Conservation (phyloP, 2,329 filamentous ascomycete genomes). For the Neocatenulostroma microsporum region DNA sequence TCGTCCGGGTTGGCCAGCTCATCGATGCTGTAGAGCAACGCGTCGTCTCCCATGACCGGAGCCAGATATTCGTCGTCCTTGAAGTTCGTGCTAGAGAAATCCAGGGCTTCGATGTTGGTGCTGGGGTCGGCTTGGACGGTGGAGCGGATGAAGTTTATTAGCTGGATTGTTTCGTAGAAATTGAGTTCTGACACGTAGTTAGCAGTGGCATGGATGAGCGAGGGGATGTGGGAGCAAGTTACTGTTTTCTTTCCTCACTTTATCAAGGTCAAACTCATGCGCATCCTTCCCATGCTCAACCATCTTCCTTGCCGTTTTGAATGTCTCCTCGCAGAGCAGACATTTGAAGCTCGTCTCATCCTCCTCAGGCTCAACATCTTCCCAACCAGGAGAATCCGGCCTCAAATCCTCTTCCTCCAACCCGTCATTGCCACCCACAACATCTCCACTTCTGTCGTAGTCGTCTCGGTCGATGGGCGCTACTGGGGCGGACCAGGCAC, state of each 20-base stretch:
- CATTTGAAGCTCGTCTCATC: conserved; percentile 33
- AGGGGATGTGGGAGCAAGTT: conserved; percentile 10
- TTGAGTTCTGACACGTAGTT: conserved; percentile 30
- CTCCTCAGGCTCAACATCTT: conserved; percentile 37
- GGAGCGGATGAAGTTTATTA: conserved; percentile 44
- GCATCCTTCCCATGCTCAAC: conserved; percentile 31
- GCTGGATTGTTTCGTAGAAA: conserved; percentile 38
- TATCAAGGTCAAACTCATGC: conserved; percentile 36
- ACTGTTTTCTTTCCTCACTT: conserved; percentile 30
- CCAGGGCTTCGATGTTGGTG: no score
- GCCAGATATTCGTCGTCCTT: conserved; percentile 74
- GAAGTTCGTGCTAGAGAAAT: no score
- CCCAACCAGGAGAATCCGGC: conserved; percentile 36
- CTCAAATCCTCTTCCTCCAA: conserved; percentile 17
- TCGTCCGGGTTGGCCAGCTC: conserved; percentile 51
- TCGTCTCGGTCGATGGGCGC: background rate
- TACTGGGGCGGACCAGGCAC: conserved; percentile 8
- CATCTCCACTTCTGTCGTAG: conserved; percentile 14
- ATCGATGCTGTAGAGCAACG: conserved; percentile 77
- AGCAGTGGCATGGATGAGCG: conserved; percentile 2
- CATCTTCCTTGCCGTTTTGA: conserved; percentile 27
- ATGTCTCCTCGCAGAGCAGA: conserved; percentile 33
- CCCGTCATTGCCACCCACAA: conserved; percentile 17
- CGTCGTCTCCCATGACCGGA: conserved; percentile 81
- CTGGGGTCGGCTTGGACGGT: no score